Conservation (phyloP, 2,329 filamentous ascomycete genomes). For the Verticillium nubilum region DNA sequence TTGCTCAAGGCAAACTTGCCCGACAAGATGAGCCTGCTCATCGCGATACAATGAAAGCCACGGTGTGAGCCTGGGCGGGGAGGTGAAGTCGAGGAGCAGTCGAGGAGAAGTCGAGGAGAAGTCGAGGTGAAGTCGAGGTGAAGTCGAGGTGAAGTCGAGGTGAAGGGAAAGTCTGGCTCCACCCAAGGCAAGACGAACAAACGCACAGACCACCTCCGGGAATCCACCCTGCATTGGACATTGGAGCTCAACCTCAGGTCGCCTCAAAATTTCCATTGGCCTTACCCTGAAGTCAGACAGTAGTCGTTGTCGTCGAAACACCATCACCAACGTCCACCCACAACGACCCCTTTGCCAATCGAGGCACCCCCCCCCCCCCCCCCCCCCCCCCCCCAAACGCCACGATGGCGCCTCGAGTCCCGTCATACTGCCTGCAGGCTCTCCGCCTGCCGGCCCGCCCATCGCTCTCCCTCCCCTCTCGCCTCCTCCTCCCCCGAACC, state of each 20-base stretch:
- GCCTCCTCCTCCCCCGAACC: conserved; percentile 38
- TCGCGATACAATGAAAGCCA: no score
- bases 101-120: no score
- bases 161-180: neutral
- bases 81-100: no score
- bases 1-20: no score
- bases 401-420: conserved; percentile 13
- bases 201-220: conserved; percentile 8
- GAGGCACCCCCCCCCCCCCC: no score
- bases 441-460: conserved; percentile 5
- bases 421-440: conserved; percentile 11
- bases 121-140: no score
- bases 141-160: no score
- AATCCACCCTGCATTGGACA: conserved; percentile 4
- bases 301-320: neutral
- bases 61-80: no score
- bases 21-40: no score
- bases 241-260: conserved; percentile 7
- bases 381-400: no score
- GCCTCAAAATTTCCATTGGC: conserved; percentile 10
- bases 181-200: neutral
- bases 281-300: neutral
- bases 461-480: conserved; percentile 2
- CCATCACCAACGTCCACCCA: neutral
- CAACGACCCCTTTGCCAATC: neutral